Conservation (phyloP, 768 basidiomycete genomes). For the Tylopilus balloui region DNA sequence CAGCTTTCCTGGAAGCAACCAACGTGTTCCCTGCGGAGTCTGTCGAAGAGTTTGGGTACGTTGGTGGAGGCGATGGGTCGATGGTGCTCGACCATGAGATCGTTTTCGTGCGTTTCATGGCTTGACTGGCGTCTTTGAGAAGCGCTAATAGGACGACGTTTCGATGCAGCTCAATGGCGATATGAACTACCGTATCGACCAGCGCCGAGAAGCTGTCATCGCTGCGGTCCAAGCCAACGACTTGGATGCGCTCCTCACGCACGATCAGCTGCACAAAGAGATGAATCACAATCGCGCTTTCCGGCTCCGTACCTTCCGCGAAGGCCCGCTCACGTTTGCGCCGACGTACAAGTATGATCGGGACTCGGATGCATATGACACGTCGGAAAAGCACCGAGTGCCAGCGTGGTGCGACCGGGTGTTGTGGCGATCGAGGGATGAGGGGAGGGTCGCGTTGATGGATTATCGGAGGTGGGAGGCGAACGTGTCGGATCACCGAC, state of each 20-base stretch:
- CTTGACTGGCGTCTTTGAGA: neutral
- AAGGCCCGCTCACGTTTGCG: slow-evolving; percentile 76
- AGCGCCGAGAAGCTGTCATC: slow-evolving; percentile 79
- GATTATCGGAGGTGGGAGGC: slow-evolving; percentile 81
- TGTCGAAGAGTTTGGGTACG: slow-evolving; percentile 60
- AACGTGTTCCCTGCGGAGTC: slow-evolving; percentile 53
- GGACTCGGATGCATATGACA: slow-evolving; percentile 72
- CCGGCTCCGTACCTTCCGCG: slow-evolving; percentile 77
- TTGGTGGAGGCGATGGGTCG: slow-evolving; percentile 89
- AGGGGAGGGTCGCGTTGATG: slow-evolving; percentile 55
- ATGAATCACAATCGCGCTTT: slow-evolving; percentile 85
- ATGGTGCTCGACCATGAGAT: slow-evolving; percentile 95
- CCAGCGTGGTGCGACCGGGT: slow-evolving; percentile 98
- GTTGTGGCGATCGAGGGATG: slow-evolving; percentile 63
- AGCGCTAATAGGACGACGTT: neutral
- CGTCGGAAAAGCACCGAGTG: slow-evolving; percentile 80
- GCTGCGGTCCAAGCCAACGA: slow-evolving; percentile 67
- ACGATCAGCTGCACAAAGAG: slow-evolving; percentile 90
- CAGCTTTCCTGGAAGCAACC: slow-evolving; percentile 82
- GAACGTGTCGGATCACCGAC: slow-evolving; percentile 87
- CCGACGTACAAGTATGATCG: slow-evolving; percentile 97
- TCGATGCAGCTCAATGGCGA: slow-evolving; percentile 74
- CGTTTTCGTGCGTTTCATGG: slow-evolving; percentile 55
- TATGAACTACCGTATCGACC: slow-evolving; percentile 96
- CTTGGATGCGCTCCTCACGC: slow-evolving; percentile 52